Evolutionary conservation across 2,329 filamentous ascomycete genomes (phyloP).

Genomic region (Fusarium tuaranense): DNA sequence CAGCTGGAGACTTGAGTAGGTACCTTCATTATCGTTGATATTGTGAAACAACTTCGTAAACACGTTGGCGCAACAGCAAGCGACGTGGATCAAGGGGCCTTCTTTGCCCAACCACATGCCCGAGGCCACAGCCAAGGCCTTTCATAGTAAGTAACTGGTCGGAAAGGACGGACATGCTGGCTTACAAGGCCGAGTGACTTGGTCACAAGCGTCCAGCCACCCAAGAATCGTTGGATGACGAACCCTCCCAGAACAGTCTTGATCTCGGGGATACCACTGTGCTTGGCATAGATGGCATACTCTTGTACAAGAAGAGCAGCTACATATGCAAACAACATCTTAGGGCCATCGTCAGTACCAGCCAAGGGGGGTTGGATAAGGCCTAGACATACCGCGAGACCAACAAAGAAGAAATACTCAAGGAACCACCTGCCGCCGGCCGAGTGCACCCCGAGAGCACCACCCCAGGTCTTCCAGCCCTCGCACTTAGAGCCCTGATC

Average conservation of each 20-base stretch:
- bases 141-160: constrained; percentile 36
- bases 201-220: constrained; percentile 87
- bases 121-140: constrained; percentile 92
- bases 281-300: constrained; percentile 89
- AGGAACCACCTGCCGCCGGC: constrained; percentile 80
- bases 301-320: constrained; percentile 85
- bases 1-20: not conserved
- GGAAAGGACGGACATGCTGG: not conserved
- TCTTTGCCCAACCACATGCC: constrained; percentile 98
- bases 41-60: constrained; percentile 88
- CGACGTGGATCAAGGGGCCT: constrained; percentile 93
- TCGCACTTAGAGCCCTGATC: constrained; percentile 84
- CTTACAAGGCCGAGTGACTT: constrained; percentile 89
- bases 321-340: constrained; percentile 81
- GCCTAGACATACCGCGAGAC: constrained; percentile 76
- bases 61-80: constrained; percentile 94
- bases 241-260: constrained; percentile 96
- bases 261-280: constrained; percentile 97
- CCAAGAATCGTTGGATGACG: constrained; percentile 88
- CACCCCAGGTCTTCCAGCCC: constrained; percentile 90
- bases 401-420: constrained; percentile 87
- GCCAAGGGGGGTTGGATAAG: not conserved
- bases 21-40: constrained; percentile 89
- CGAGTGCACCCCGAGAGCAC: constrained; percentile 75
- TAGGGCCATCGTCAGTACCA: constrained; percentile 24